phyloP scores from a whole-genome alignment of 805 yeast species.

The Yamadazyma sp. region DNA sequence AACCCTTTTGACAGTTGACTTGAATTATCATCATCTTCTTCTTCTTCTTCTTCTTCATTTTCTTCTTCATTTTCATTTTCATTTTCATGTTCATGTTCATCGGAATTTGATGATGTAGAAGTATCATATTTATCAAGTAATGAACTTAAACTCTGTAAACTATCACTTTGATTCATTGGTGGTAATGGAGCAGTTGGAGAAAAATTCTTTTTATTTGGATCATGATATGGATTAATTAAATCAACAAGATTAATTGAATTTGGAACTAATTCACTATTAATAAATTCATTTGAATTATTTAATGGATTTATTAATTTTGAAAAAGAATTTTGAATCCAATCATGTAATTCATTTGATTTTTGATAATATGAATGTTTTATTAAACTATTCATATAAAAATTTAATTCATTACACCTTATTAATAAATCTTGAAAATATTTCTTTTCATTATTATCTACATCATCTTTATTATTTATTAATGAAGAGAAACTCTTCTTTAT shows the following conservation, averaged over 20 bases:
- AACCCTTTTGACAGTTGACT: conserved; percentile 10
- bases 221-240: conserved; percentile 8
- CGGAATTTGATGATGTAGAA: not conserved
- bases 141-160: conserved; percentile 21
- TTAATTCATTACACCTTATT: conserved; percentile 22
- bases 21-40: not conserved
- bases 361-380: conserved; percentile 21
- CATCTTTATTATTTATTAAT: too few species aligned
- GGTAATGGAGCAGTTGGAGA: conserved; percentile 26
- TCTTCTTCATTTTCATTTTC: not conserved
- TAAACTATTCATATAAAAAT: conserved; percentile 22
- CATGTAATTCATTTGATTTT: conserved; percentile 22
- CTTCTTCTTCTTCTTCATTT: not conserved
- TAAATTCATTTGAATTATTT: conserved; percentile 15
- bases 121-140: conserved; percentile 3
- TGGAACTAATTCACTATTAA: conserved; percentile 18
- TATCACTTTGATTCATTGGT: conserved; percentile 8
- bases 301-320: conserved; percentile 10
- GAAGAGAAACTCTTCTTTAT: too few species aligned
- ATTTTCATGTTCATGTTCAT: not conserved
- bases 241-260: conserved; percentile 19
- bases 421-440: conserved; percentile 16
- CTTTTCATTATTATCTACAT: conserved; percentile 13
- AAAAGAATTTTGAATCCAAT: conserved; percentile 4
- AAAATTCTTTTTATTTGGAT: conserved; percentile 10